A percentile compares a stretch with the other conserved stretches of the same genome.
Evolutionary conservation across 75 land plant genomes (phyloP).

Genomic region (Picea sitchensis): DNA sequence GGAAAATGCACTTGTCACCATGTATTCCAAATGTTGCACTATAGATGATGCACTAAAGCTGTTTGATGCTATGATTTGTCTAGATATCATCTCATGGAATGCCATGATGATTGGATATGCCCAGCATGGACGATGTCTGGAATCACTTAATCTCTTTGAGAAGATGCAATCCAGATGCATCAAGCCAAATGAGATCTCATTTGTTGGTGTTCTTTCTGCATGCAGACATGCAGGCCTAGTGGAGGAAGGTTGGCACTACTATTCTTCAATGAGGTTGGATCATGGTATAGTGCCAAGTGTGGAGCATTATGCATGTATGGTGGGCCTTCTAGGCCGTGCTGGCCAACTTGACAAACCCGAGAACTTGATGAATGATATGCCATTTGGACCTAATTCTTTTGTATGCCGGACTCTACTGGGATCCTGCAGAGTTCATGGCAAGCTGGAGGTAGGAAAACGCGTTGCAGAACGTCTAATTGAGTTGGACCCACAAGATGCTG

Average conservation of each 20-base stretch:
- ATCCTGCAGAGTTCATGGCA: conserved; percentile 13
- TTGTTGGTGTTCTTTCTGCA: conserved; percentile 13
- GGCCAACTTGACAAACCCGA: conserved; percentile 13
- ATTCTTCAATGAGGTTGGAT: not conserved
- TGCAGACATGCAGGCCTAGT: conserved; percentile 10
- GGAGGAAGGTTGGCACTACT: conserved; percentile 1
- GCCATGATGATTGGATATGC: conserved; percentile 2
- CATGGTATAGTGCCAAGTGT: conserved; percentile 3
- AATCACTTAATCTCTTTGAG: not conserved
- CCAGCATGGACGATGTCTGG: conserved; percentile 1
- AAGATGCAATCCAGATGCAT: conserved; percentile 10
- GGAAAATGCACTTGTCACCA: conserved; percentile 18
- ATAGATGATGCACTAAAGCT: not conserved
- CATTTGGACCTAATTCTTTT: conserved; percentile 11
- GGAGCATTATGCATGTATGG: conserved; percentile 15
- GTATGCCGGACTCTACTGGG: conserved; percentile 15
- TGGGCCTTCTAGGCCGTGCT: conserved; percentile 13
- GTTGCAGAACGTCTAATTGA: not conserved
- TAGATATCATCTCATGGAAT: conserved; percentile 4
- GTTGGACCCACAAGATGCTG: not conserved
- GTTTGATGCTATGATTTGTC: not conserved
- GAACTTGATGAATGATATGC: conserved; percentile 12
- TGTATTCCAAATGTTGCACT: conserved; percentile 17
- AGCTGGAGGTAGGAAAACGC: conserved; percentile 9
- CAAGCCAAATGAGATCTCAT: conserved; percentile 9